Percentiles rank a stretch among this genome's conserved stretches.
phyloP scores from a whole-genome alignment of 371 early-diverging fungal genomes.

The Syncephalastrum racemosum region DNA sequence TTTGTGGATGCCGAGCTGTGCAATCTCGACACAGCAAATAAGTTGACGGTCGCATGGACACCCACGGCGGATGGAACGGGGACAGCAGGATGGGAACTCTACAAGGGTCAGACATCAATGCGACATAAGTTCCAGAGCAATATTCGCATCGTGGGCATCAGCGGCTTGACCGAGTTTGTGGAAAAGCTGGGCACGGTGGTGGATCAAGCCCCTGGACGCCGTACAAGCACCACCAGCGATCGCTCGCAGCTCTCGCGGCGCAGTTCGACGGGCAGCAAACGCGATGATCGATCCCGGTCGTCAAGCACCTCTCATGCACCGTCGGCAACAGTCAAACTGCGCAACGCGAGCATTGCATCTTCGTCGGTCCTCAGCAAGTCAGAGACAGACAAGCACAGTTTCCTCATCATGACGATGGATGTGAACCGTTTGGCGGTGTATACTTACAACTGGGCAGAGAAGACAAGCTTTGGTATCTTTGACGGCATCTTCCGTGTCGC shows the following conservation, averaged over 20 bases:
- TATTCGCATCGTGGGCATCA: constrained; percentile 54
- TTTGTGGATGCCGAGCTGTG: constrained; percentile 36
- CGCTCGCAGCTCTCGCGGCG: constrained; percentile 29
- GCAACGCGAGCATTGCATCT: too few species aligned
- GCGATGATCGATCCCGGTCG: constrained; percentile 29
- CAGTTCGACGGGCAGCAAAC: constrained; percentile 21
- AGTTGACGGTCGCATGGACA: constrained; percentile 43
- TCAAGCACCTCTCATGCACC: constrained; percentile 21
- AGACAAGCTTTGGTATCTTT: constrained; percentile 58
- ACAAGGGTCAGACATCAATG: constrained; percentile 20
- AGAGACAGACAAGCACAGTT: constrained; percentile 52
- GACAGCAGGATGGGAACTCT: constrained; percentile 26
- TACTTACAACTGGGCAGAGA: constrained; percentile 74
- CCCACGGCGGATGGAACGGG: constrained; percentile 14
- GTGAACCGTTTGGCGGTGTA: constrained; percentile 58
- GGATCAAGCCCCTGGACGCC: constrained; percentile 19
- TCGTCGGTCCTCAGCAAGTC: not conserved
- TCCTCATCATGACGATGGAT: constrained; percentile 62
- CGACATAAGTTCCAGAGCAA: constrained; percentile 31
- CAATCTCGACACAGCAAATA: constrained; percentile 30
- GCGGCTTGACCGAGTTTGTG: constrained; percentile 58
- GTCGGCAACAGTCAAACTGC: not conserved
- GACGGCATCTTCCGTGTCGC: constrained; percentile 31
- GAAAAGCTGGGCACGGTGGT: constrained; percentile 39
- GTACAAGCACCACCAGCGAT: constrained; percentile 51